These are phyloP conservation scores for Tulasnella sp. DNA, from an alignment of 768 basidiomycete genomes.

Conservation along the genomic window DNA sequence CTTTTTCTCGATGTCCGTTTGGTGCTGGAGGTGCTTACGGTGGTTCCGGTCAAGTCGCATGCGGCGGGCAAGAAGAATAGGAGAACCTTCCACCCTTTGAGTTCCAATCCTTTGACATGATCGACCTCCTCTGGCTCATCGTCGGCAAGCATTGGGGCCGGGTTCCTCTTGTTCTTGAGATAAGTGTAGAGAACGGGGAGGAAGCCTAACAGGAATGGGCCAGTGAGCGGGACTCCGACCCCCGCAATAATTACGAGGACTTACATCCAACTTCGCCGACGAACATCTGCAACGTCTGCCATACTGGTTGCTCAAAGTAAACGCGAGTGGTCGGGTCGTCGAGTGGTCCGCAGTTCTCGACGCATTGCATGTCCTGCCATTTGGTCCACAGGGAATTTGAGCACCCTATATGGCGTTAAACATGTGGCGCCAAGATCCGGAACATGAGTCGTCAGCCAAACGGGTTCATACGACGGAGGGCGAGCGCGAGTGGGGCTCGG, in stretches of 20 bases:
- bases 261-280: conserved; percentile 90
- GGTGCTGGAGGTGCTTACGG: conserved; percentile 43
- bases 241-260: neutral
- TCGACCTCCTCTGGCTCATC: conserved; percentile 3
- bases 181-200: conserved; percentile 72
- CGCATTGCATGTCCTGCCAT: conserved; percentile 98
- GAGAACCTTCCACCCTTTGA: conserved; percentile 61
- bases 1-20: neutral
- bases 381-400: conserved; percentile 77
- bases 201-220: conserved; percentile 51
- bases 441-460: neutral
- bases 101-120: conserved; percentile 19
- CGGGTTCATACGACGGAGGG: neutral
- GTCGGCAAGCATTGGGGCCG: conserved; percentile 46
- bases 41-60: conserved; percentile 87
- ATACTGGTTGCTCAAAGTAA: conserved; percentile 89
- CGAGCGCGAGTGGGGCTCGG: neutral
- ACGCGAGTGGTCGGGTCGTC: conserved; percentile 48
- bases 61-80: conserved; percentile 82
- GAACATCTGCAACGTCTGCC: conserved; percentile 79
- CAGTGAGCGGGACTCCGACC: neutral
- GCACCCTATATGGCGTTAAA: conserved; percentile 19
- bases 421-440: neutral
- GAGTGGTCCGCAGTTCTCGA: conserved; percentile 76
- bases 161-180: conserved; percentile 42